These are phyloP conservation scores for Paramecium biaurelia DNA, from an alignment of 73 alveolate species.

Conservation along the genomic window DNA sequence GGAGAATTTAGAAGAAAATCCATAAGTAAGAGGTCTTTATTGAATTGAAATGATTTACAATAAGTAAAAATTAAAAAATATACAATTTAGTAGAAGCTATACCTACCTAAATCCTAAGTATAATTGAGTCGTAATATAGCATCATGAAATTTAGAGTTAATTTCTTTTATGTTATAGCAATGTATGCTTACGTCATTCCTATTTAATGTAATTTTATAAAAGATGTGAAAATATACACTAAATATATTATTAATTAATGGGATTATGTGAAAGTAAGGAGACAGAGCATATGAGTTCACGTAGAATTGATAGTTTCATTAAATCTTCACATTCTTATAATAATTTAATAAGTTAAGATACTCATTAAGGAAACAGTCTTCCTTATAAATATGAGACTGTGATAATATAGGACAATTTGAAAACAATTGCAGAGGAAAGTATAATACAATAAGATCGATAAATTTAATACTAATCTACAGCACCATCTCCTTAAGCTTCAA, in stretches of 20 bases:
- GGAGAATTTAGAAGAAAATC: no score
- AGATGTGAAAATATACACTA: background rate
- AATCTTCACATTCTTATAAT: conserved; percentile 1
- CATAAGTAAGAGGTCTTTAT: background rate
- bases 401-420: background rate
- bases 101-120: background rate
- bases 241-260: background rate
- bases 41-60: background rate
- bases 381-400: conserved; percentile 9
- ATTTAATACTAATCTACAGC: background rate
- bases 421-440: background rate
- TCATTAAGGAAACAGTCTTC: background rate
- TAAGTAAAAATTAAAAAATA: background rate
- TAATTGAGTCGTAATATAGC: background rate
- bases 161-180: background rate
- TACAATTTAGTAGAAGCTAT: background rate
- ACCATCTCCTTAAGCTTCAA: background rate
- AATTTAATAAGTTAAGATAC: background rate
- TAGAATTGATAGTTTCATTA: background rate
- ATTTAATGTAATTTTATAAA: background rate
- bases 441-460: background rate
- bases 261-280: conserved; percentile 22
- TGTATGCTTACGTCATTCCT: conserved; percentile 8
- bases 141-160: background rate
- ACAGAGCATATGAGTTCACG: background rate